Evolutionary conservation across 148 eudicot species (phyloP), one percentile per base, ranked within the genome.

Genomic region (Hydrangea macrophylla): DNA sequence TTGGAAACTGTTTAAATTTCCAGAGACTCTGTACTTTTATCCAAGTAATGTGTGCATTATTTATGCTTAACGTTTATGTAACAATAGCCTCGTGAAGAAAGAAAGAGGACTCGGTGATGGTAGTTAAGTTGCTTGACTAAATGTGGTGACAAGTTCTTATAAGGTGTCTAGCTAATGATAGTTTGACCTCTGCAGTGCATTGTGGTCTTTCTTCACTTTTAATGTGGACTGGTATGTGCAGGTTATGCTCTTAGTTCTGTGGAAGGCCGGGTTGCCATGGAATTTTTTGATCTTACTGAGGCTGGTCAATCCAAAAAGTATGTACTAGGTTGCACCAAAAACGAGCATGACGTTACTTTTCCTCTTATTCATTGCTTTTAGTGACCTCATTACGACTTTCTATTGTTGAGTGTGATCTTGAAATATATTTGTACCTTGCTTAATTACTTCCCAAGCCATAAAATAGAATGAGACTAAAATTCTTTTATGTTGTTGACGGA

Each of bases 191-290:
- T 48, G 15, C 23, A 48, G 18, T 65, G 58, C 10, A 13, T 33
- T 45, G 25, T 50, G 64, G 27, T 55, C 44, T 39, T 70, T 42
- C 54, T 51, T 70, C 9, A 23, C 30, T 45, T 33, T 75, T 23
- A 13, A 40, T 8, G 24, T 26, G n/a, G 45, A 22, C 32, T 75
- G 13, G 20, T 28, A 50, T 73, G 57, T 72, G 73, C 95, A 93
- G 98, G 98, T 81, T 93, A 90, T 75, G 98, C 98, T 74, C 95
- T 93, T 69, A 93, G 96, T 76, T 88, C 95, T 58, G 96, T 93
- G 22, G 98, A 93, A 80, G 98, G 98, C 25, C 92, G 98, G 60
- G 96, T 93, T 65, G 96, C 97, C 18, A 93, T 90, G 98, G 98
- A 93, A 59, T 90, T 90, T 67, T 93, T 93, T 70, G 96, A 93